Evolutionary conservation across 352 stramenopile species (phyloP).

Genomic region (Globisporangium irregulare): DNA sequence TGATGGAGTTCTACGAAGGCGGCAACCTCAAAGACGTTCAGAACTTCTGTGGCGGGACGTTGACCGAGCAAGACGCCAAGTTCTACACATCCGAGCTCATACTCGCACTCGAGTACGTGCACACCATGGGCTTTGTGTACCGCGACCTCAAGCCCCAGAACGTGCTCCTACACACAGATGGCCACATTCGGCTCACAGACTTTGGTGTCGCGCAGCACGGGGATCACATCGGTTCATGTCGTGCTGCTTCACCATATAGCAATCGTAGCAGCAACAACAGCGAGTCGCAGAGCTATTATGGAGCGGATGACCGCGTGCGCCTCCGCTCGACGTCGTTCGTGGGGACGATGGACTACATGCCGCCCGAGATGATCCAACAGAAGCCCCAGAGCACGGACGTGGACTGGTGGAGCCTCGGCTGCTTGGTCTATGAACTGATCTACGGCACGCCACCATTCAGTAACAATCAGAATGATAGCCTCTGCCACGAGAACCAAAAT

Average conservation of each 20-base stretch:
- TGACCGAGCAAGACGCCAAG: conserved; percentile 27
- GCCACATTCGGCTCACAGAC: conserved; percentile 27
- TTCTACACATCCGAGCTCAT: conserved; percentile 98
- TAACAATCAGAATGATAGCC: not conserved
- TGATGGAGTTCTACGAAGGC: conserved; percentile 27
- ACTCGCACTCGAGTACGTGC: conserved; percentile 82
- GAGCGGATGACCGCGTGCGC: conserved; percentile 36
- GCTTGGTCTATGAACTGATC: conserved; percentile 74
- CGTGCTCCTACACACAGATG: conserved; percentile 22
- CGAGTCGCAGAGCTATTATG: conserved; percentile 16
- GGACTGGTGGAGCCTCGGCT: conserved; percentile 81
- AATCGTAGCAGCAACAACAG: not conserved
- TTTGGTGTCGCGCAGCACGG: conserved; percentile 29
- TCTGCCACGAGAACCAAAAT: not conserved
- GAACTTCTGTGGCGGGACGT: conserved; percentile 15
- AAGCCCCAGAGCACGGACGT: conserved; percentile 32
- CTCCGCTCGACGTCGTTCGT: conserved; percentile 46
- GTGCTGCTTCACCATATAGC: not conserved
- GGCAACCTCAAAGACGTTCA: conserved; percentile 25
- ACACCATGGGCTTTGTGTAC: conserved; percentile 38
- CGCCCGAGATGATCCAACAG: conserved; percentile 40
- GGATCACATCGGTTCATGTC: not conserved
- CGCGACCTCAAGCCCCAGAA: conserved; percentile 61
- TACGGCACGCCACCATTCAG: conserved; percentile 60
- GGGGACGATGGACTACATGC: conserved; percentile 50